Evolutionary conservation across 208 protist genomes (phyloP), one percentile per base, ranked within the genome.

Genomic region (Leishmania mexicana): DNA sequence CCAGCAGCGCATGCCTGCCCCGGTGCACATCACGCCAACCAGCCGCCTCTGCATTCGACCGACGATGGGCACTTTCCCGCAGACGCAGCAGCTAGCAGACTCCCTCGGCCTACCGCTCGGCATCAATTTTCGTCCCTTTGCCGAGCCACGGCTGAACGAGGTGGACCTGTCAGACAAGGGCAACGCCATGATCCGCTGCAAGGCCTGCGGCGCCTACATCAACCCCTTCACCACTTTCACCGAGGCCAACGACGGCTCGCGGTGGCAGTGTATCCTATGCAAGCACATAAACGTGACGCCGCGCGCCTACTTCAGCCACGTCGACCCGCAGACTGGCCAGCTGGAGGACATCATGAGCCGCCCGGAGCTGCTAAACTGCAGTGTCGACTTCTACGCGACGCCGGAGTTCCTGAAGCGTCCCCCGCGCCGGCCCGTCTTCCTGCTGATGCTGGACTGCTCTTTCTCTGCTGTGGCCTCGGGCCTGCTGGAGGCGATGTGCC

Each of bases 141-240:
- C 91, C 0, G 92, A 96, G 58, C 73, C 83, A 10, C 81, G 86
- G 28, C 67, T 94, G 40, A 85, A 88, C 31, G 87, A 94, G 84
- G 94, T 95, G 78, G 89, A 96, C 88, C 88, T 95, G 73, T 81
- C 89, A 45, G 78, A 85, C 68, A 67, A 92, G 54, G 93, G 90
- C 54, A 92, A 93, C 76, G 80, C 86, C 49, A 94, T 98, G 81
- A 86, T 98, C 21, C 92, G 95, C 19, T 98, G 95, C 88, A 81
- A 88, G 42, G 86, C 84, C 74, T 99, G 99, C 87, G 90, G 90
- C 67, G 92, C 96, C 49, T 99, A 99, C 89, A 99, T 99, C 75
- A 99, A 99, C 88, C 98, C 99, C 67, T 99, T 99, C 89, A 98
- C 98, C 42, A 90, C 83, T 5, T 99, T 99, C 78, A 88, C 94